Evolutionary conservation across 2,329 filamentous ascomycete species (phyloP), one percentile per base, ranked within the genome.

Genomic region (Xylaria sp.): DNA sequence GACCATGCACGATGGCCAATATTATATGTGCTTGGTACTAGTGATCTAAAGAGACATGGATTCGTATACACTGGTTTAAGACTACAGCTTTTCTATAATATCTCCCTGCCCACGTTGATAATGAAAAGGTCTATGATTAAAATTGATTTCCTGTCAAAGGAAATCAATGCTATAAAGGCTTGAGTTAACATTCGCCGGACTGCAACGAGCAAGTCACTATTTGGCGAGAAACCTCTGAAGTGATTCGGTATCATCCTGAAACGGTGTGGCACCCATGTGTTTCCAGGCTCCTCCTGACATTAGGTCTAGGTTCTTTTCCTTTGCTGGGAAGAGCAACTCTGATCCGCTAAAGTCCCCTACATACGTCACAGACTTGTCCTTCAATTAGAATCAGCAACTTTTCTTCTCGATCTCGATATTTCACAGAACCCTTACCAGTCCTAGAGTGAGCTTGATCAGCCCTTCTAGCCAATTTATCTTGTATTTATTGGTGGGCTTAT

Each of bases 361-460:
- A 61, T 84, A 81, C 0, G 78, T 78, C 3, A 85, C 80, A 0
- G 83, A 84, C 29, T 82, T 81, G 44, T 83, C 78, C 85, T 87
- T 55, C 9, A 44, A 29, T 40, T 60, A 3, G 35, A 23, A 54
- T 63, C 21, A 63, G 47, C 32, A 68, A 13, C 29, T 21, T 35
- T 35, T 18, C 27, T 37, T 54, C 50, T 35, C 35, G n/a, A 12
- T 25, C 37, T 40, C 21, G 25, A 16, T 10, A 25, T 23, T 23
- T 29, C 13, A 16, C 18, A 27, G 1, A 74, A 40, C 50, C 16
- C 82, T 77, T 75, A 87, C 85, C 75, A 87, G 70, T 10, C 86
- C 86, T 8, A 88, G 75, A 0, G 86, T 88, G 71, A 88, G 72
- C 74, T 87, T 87, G 65, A 87, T 88, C 5, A 82, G 77, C 0